phyloP scores from a whole-genome alignment of 2,329 filamentous ascomycete species.

The Harringtonia lauricola region DNA sequence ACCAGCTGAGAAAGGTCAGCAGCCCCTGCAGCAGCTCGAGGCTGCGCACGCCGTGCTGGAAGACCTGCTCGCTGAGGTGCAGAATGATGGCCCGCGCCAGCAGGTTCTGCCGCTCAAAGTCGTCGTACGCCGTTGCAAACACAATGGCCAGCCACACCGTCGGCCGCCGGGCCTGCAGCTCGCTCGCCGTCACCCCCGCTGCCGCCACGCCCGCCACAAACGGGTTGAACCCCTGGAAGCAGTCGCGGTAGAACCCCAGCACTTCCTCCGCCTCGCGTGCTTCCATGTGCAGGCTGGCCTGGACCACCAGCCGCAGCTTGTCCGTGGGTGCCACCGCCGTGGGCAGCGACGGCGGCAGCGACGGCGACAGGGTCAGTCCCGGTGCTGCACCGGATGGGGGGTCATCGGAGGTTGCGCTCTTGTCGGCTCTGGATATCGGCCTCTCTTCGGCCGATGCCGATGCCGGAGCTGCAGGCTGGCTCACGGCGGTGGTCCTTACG shows the following conservation, averaged over 20 bases:
- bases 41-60: conserved; percentile 7
- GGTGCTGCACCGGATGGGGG: neutral
- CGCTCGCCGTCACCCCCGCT: conserved; percentile 2
- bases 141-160: conserved; percentile 14
- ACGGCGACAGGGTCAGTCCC: neutral
- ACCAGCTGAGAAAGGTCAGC: conserved; percentile 12
- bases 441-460: too few species aligned
- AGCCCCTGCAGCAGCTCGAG: conserved; percentile 13
- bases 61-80: conserved; percentile 11
- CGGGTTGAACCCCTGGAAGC: conserved; percentile 9
- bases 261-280: conserved; percentile 10
- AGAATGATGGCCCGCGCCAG: conserved; percentile 9
- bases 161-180: conserved; percentile 10
- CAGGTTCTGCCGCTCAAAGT: conserved; percentile 11
- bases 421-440: too few species aligned
- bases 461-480: too few species aligned
- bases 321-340: neutral
- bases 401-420: neutral
- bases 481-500: too few species aligned
- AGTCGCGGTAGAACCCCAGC: conserved; percentile 10
- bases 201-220: conserved; percentile 8
- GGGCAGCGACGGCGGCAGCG: neutral
- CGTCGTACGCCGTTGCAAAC: conserved; percentile 12
- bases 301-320: conserved; percentile 1
- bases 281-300: conserved; percentile 8